Base-by-base conservation (phyloP, 768 basidiomycete genomes). In the Pleurotus djamor region DNA sequence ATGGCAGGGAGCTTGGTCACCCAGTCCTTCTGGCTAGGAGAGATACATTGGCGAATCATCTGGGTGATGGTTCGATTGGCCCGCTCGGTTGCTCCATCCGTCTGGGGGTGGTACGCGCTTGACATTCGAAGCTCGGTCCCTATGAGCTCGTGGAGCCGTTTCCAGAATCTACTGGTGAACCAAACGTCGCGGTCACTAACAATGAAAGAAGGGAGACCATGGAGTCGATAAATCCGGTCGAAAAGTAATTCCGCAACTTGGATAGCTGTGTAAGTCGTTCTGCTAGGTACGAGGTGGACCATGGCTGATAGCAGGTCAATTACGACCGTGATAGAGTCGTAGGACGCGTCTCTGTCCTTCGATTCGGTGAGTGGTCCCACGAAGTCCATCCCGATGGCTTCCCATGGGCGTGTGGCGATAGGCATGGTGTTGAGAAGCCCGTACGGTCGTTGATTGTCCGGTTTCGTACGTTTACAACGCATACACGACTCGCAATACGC, bases 171-270 rank as follows among this genome's bases (percentile, higher is more conserved):
- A n/a, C n/a, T n/a, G n/a, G n/a, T n/a, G n/a, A n/a, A 52, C 58
- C 37, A 55, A 65, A 4, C 43, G 64, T 73, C 44, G 61, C 59
- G 1, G 65, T 73, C 63, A 63, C 67, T 28, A 56, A 61, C 64
- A 58, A 45, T 70, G 0, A 49, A 10, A 1, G 63, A 52, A 0
- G 73, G 80, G 0, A 79, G 51, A 0, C 78, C 76, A 58, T 78
- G 76, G 0, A 63, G 48, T 16, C 58, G 55, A 55, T 69, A 69
- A 16, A 59, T 48, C 13, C 65, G 16, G 10, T 61, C 60, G 56
- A 69, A 69, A 16, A 67, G 34, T 13, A 68, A 36, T 21, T 58
- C 66, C 8, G 63, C 68, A 8, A 69, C 16, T 3, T 67, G 33
- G n/a, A 32, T 34, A 4, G 64, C 64, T 9, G 36, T 62, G 38